Conservation (phyloP, 2,329 filamentous ascomycete genomes). For the Colletotrichum horii region DNA sequence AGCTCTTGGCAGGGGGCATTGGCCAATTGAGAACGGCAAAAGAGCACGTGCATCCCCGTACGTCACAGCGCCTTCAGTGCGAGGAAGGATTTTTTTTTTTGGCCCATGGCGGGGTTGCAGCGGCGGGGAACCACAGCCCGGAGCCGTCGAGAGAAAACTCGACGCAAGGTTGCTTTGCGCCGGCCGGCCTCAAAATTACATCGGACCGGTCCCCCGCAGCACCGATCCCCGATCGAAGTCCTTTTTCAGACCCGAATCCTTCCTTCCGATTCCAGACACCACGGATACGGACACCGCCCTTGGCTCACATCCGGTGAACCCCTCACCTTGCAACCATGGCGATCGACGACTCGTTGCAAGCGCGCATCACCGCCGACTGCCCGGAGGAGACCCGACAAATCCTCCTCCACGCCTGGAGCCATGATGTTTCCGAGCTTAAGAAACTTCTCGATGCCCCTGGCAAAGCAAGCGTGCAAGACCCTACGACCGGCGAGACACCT, state of each 20-base stretch:
- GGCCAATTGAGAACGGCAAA: conserved; percentile 11
- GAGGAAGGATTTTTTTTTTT: background rate
- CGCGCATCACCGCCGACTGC: conserved; percentile 59
- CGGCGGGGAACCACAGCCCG: background rate
- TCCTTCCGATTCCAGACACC: background rate
- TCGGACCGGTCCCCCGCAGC: background rate
- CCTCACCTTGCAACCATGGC: conserved; percentile 25
- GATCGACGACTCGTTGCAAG: conserved; percentile 54
- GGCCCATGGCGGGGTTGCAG: conserved; percentile 8
- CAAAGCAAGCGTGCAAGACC: conserved; percentile 78
- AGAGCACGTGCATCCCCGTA: conserved; percentile 13
- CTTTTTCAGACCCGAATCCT: background rate
- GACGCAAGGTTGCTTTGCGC: background rate
- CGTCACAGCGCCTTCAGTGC: conserved; percentile 9
- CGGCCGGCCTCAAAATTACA: conserved; percentile 6
- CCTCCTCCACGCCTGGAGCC: conserved; percentile 60
- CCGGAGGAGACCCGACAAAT: conserved; percentile 56
- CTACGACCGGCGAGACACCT: conserved; percentile 83
- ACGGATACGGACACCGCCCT: background rate
- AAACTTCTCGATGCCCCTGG: conserved; percentile 69
- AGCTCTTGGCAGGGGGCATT: conserved; percentile 11
- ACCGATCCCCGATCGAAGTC: conserved; percentile 8
- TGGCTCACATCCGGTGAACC: background rate
- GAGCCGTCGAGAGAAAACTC: background rate
- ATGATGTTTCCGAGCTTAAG: conserved; percentile 70